A percentile compares a stretch with the other conserved stretches of the same genome.
These are phyloP conservation scores for Xylariaceae sp. DNA, from an alignment of 2,329 filamentous ascomycete genomes.

Conservation along the genomic window DNA sequence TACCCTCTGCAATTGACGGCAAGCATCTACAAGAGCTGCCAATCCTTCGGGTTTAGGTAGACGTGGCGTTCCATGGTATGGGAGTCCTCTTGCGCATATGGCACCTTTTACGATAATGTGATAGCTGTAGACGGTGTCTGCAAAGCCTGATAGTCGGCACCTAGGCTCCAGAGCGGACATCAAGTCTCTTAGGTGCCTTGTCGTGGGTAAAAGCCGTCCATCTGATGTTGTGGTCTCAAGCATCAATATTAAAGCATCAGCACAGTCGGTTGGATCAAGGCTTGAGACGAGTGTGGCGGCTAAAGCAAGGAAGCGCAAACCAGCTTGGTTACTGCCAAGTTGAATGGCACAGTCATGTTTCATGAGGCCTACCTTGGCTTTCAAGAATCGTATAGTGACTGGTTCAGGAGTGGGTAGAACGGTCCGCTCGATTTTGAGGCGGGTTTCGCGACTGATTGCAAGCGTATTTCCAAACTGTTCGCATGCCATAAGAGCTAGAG, in stretches of 20 bases:
- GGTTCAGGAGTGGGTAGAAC: conserved; percentile 14
- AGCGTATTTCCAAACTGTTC: conserved; percentile 22
- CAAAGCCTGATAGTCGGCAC: conserved; percentile 6
- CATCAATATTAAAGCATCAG: conserved; percentile 1
- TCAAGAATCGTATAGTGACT: conserved; percentile 10
- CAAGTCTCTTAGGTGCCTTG: conserved; percentile 10
- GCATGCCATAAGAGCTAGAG: conserved; percentile 19
- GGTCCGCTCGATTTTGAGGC: conserved; percentile 10
- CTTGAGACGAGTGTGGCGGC: conserved; percentile 8
- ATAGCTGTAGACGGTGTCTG: conserved; percentile 6
- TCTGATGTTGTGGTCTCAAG: conserved; percentile 11
- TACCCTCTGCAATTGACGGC: conserved; percentile 6
- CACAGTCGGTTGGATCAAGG: background rate
- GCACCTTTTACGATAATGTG: background rate
- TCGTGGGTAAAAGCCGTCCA: conserved; percentile 2
- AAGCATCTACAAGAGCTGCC: conserved; percentile 11
- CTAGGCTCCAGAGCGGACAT: conserved; percentile 5
- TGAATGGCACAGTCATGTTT: conserved; percentile 15
- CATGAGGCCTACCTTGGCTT: conserved; percentile 12
- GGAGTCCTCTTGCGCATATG: background rate
- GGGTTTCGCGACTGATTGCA: conserved; percentile 14
- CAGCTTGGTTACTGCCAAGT: conserved; percentile 18
- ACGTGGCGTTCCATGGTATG: background rate
- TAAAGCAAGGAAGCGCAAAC: conserved; percentile 13
- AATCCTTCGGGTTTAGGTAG: background rate